Base-by-base conservation (phyloP, 768 basidiomycete species). In the Xerocomellus amylosporus region DNA sequence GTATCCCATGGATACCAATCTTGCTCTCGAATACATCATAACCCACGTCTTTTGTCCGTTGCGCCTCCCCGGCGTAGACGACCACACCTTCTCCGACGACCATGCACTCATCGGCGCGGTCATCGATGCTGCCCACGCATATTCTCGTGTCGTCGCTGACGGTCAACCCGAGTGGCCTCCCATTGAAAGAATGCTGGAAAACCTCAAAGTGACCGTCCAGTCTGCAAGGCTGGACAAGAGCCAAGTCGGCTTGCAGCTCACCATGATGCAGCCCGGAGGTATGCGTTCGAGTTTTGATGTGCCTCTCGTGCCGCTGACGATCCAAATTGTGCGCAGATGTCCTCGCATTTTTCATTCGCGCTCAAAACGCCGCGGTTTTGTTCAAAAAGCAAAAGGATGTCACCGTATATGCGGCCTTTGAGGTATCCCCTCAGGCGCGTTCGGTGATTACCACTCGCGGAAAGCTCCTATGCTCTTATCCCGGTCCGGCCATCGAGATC, bases 41-140 rank as follows among this genome's bases (percentile, higher is more conserved):
- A 70, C 73, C 30, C 78, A 79, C 49, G 61, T 79, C 0, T 74
- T 78, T 58, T 55, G 74, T 17, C 78, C 78, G 3, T 72, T 74
- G 0, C 64, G 67, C 31, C 60, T 75, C 5, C 77, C 76, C 0
- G 67, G 74, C 33, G 46, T 59, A 5, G 65, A 73, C n/a, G 75
- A 78, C 39, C 48, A 61, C 3, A 46, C 38, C 0, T 42, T 54
- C 5, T 9, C 54, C 5, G 58, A 66, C 10, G 71, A 75, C 3
- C 59, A 62, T 20, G 57, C 60, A 1, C 60, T 78, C 5, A 64
- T 66, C 36, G 15, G 36, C 5, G 46, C 58, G 5, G 60, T 69
- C 4, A 37, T 59, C 2, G 24, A 58, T 4, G 59, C 56, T 40
- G 70, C 70, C 30, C 24, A 33, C 6, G 31, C 20, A 10, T 46